Percentiles rank a stretch among this genome's conserved stretches.
phyloP scores from a whole-genome alignment of 2,329 filamentous ascomycete species.

The Hypoxylon sp. region DNA sequence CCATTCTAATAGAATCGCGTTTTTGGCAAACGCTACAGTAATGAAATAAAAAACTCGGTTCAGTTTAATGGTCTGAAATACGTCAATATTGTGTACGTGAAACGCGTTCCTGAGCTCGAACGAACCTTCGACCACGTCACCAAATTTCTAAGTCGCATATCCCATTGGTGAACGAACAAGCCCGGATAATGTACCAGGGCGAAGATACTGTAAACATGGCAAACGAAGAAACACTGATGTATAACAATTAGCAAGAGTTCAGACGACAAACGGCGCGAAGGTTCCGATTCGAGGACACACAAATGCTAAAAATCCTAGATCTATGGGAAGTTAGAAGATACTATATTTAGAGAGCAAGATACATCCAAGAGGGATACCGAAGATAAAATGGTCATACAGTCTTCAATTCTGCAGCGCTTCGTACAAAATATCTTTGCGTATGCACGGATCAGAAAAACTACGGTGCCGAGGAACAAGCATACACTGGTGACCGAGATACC shows the following conservation, averaged over 20 bases:
- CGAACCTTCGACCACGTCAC: not conserved
- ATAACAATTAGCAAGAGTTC: not conserved
- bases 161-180: not conserved
- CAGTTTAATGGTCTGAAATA: not conserved
- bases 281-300: not conserved
- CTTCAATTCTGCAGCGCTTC: not conserved
- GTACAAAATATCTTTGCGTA: not conserved
- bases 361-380: not conserved
- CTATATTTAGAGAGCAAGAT: not conserved
- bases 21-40: not conserved
- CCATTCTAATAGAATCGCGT: slow-evolving; percentile 1
- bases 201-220: not conserved
- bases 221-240: not conserved
- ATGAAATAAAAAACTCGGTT: not conserved
- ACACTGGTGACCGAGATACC: not conserved
- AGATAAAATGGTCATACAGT: not conserved
- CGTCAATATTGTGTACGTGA: not conserved
- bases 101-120: not conserved
- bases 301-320: not conserved
- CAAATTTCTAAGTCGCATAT: not conserved
- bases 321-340: not conserved
- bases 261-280: not conserved
- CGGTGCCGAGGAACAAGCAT: not conserved
- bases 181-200: not conserved
- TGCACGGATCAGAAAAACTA: not conserved